phyloP scores from a whole-genome alignment of 768 basidiomycete genomes.

The Tricholoma furcatifolium region DNA sequence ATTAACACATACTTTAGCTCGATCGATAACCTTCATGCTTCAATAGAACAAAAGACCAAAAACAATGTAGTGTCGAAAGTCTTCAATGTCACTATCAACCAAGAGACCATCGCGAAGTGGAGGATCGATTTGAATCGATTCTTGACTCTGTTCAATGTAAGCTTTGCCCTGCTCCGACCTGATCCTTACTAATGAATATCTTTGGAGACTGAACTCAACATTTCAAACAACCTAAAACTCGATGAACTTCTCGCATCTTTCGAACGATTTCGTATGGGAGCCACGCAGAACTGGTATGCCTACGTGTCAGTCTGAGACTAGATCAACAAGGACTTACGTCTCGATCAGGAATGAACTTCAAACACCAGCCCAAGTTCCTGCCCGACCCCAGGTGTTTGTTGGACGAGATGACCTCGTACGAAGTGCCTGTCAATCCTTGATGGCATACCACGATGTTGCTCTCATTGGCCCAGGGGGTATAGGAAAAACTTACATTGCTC shows the following conservation, averaged over 20 bases:
- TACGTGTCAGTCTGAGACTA: background rate
- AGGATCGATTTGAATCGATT: slow-evolving; percentile 6
- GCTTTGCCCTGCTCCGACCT: background rate
- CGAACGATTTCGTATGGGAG: background rate
- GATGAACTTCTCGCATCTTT: slow-evolving; percentile 9
- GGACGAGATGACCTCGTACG: no score
- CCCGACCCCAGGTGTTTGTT: background rate
- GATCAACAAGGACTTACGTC: background rate
- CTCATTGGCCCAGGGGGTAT: slow-evolving; percentile 11
- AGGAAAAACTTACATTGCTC: slow-evolving; percentile 6
- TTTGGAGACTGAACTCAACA: slow-evolving; percentile 9
- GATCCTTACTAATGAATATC: background rate
- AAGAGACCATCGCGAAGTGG: no score
- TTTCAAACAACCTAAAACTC: slow-evolving; percentile 8
- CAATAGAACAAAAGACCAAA: no score
- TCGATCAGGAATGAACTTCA: background rate
- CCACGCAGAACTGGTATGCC: background rate
- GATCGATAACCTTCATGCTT: background rate
- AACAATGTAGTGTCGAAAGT: slow-evolving; percentile 2
- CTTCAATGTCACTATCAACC: slow-evolving; percentile 7
- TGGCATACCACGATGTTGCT: background rate
- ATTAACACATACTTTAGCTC: background rate
- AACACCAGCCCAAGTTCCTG: background rate
- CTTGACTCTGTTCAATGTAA: slow-evolving; percentile 11
- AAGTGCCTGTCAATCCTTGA: background rate